Conservation (phyloP, 208 protist species). For the Leishmania martiniquensis region DNA sequence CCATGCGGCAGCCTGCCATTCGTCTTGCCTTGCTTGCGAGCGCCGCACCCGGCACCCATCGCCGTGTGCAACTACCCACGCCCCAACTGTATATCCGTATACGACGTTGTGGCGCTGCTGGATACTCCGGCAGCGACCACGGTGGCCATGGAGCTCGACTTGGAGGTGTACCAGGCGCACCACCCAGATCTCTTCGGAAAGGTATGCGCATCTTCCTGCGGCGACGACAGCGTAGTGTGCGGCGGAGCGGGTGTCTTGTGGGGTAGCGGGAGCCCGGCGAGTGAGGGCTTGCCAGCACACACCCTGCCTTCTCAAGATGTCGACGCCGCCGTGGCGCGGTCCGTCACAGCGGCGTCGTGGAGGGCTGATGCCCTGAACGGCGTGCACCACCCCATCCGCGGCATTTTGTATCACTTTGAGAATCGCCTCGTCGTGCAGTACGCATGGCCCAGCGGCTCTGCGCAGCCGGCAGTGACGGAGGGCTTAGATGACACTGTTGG, state of each 20-base stretch:
- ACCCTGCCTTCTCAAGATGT: too few species aligned
- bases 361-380: constrained; percentile 4
- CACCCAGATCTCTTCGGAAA: constrained; percentile 24
- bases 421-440: constrained; percentile 28
- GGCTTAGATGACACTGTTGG: background rate
- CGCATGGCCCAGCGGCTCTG: constrained; percentile 26
- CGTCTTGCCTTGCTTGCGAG: constrained; percentile 62
- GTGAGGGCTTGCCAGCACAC: background rate
- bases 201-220: constrained; percentile 2
- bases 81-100: constrained; percentile 59
- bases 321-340: background rate
- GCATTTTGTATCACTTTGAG: constrained; percentile 24
- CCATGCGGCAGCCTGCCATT: constrained; percentile 46
- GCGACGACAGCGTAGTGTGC: background rate
- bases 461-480: background rate
- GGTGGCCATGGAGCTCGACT: constrained; percentile 14
- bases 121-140: constrained; percentile 5
- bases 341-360: constrained; percentile 6
- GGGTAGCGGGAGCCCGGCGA: background rate
- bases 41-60: constrained; percentile 52
- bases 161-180: constrained; percentile 12
- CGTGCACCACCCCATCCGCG: constrained; percentile 16
- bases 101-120: constrained; percentile 43
- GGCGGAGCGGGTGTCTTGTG: background rate
- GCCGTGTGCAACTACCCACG: constrained; percentile 69